Evolutionary conservation across 2,329 filamentous ascomycete genomes (phyloP), one percentile per base, ranked within the genome.

Genomic region (Aspergillus fumigatiaffinis): DNA sequence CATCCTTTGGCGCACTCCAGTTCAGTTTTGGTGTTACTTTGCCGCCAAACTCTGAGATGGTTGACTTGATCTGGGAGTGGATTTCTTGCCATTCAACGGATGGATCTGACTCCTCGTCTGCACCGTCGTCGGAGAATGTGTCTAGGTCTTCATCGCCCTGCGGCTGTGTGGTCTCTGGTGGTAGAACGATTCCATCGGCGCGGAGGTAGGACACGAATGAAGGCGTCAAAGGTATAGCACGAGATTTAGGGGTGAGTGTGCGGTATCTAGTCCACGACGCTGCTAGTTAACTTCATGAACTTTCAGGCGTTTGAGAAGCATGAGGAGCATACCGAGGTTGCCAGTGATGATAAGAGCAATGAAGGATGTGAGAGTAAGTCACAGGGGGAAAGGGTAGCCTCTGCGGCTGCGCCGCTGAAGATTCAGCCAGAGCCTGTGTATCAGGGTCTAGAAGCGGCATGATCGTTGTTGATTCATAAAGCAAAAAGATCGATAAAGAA

Each of bases 1-100:
- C 94, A 71, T 99, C 94, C 73, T 97, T 96, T 3, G 94, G 94
- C 3, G 92, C 88, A 5, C 92, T 97, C 94, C 94, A 99, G 78
- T 97, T 97, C 50, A 99, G 79, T 75, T 99, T 99, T 0, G 94
- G 94, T 1, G 89, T 87, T 8, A 96, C 92, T 59, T 87, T 86
- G 58, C 93, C 93, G 17, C 91, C 92, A 1, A 97, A 83, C 66
- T 92, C 89, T 12, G 80, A 76, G 60, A 99, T 97, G 46, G 84
- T 89, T 25, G 84, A 79, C 71, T 87, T 88, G 72, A 99, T 91
- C 56, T 83, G 76, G 48, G 86, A 79, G 73, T 99, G 94, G 2
- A 92, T 83, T 38, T 90, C 88, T 8, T 86, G 73, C 85, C 85
- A 87, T 50, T 78, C 73, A 29, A 71, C 69, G 1, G 83, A 85